A percentile compares a stretch with the other conserved stretches of the same genome.
Evolutionary conservation across 2,329 filamentous ascomycete genomes (phyloP).

Genomic region (Amauroascus verrucosus): DNA sequence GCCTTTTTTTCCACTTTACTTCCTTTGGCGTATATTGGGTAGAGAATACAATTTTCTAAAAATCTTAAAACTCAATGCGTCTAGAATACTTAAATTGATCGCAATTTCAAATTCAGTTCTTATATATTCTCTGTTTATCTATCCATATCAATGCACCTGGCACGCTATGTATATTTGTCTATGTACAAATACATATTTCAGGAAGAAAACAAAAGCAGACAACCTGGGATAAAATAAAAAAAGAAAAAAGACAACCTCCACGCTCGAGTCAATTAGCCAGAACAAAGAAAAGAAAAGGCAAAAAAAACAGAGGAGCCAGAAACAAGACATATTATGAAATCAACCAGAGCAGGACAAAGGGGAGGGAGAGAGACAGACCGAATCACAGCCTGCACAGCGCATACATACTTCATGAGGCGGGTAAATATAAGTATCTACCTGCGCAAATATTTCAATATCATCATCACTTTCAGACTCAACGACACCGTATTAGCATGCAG

Average conservation of each 20-base stretch:
- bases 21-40: not conserved
- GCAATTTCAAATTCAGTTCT: not conserved
- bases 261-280: not conserved
- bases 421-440: conserved; percentile 1
- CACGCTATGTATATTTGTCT: not conserved
- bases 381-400: not conserved
- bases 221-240: too few relatives aligned
- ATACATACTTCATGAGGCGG: conserved; percentile 5
- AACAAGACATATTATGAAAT: not conserved
- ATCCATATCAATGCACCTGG: conserved; percentile 1
- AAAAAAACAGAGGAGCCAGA: not conserved
- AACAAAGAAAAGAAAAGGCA: not conserved
- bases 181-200: conserved; percentile 6
- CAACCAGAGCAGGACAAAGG: not conserved
- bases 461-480: conserved; percentile 2
- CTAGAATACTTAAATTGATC: too few relatives aligned
- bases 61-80: too few relatives aligned
- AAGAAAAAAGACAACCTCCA: not conserved
- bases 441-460: not conserved
- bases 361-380: not conserved
- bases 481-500: not conserved
- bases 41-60: not conserved
- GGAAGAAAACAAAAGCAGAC: not conserved
- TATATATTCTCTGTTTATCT: not conserved
- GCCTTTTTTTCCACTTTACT: too few relatives aligned